These are phyloP conservation scores for Chrysosporium queenslandicum DNA, from an alignment of 2,329 filamentous ascomycete species.

Conservation along the genomic window DNA sequence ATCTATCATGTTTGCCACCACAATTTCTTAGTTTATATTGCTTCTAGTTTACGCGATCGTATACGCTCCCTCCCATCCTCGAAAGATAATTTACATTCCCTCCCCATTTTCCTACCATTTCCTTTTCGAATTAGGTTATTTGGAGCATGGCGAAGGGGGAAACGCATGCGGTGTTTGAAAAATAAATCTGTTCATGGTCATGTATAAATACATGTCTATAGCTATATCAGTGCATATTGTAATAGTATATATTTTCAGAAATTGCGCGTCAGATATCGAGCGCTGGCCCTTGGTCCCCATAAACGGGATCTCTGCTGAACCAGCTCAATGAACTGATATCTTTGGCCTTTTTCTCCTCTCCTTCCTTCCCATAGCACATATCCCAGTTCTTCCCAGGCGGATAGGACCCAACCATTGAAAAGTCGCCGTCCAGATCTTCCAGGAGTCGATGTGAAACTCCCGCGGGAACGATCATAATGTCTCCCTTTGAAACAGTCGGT, in stretches of 20 bases:
- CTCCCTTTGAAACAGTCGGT: constrained; percentile 46
- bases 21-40: background rate
- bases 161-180: background rate
- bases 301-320: constrained; percentile 53
- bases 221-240: background rate
- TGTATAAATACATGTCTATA: constrained; percentile 1
- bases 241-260: constrained; percentile 25
- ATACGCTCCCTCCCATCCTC: background rate
- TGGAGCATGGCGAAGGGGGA: constrained; percentile 4
- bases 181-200: background rate
- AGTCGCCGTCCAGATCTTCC: constrained; percentile 45
- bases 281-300: constrained; percentile 44
- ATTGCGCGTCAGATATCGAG: background rate
- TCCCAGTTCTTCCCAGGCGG: constrained; percentile 51
- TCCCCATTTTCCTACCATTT: constrained; percentile 1
- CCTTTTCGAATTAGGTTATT: background rate
- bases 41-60: background rate
- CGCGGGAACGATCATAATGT: constrained; percentile 56
- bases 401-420: constrained; percentile 60
- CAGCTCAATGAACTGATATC: constrained; percentile 44
- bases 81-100: background rate
- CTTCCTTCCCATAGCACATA: constrained; percentile 58
- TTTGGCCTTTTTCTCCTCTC: constrained; percentile 42
- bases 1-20: background rate
- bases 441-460: constrained; percentile 56